Evolutionary conservation across 306 rosid species (phyloP), one percentile per base, ranked within the genome.

Genomic region (Cucurbita argyrosperma): DNA sequence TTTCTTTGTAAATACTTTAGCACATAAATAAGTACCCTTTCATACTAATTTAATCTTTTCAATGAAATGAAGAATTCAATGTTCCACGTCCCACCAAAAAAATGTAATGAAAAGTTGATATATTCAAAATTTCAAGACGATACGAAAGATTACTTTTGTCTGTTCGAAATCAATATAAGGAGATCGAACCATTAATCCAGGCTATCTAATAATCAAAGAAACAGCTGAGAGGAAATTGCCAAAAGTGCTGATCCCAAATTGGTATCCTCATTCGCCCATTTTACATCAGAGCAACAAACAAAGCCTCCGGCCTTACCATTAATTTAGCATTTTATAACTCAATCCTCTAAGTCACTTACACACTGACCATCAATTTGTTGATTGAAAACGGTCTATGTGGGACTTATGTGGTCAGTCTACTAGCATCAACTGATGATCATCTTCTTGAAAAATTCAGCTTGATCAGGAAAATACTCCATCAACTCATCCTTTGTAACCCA

Each of bases 401-500:
- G 76, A 66, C 51, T 71, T 71, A 51, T 50, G 23, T 15, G 42
- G 49, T 37, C 50, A 4, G 11, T 45, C 38, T 40, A 42, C 51
- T 40, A 64, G 7, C 73, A 35, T 90, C 85, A 91, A 86, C 96
- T 85, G 72, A 94, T 88, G 78, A 94, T 89, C 96, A 89, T 88
- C 87, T 89, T 89, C 79, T 71, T 87, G 13, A 90, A 79, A 82
- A 84, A 89, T 52, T 89, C 96, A 16, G 82, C 87, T 77, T 89
- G 89, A 76, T 90, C 90, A 0, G 97, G 98, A 78, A 93, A 86
- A 74, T 85, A 89, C 78, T 89, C 88, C 85, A 90, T 4, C 78
- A 93, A 47, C 78, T 90, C 98, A 73, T 90, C 97, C 89, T 89
- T 90, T 19, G 96, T 93, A 80, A 90, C 97, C 98, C 98, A 93